phyloP scores from a whole-genome alignment of 2,329 filamentous ascomycete species.

The Calonectria naviculata region DNA sequence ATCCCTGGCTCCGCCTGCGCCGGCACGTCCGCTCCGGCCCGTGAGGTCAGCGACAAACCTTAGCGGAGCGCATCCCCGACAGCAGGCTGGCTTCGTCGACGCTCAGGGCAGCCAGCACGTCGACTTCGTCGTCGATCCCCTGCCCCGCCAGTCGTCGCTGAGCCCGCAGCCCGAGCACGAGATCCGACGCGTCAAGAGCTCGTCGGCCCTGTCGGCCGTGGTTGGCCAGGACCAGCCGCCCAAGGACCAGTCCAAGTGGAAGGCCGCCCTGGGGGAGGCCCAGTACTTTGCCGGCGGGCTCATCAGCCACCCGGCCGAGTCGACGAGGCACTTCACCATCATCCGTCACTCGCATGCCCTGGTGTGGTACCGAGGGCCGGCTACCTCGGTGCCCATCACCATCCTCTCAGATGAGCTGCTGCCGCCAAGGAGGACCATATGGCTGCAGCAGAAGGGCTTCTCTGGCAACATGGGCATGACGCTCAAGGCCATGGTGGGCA shows the following conservation, averaged over 20 bases:
- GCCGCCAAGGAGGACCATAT: conserved; percentile 68
- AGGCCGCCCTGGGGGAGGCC: conserved; percentile 65
- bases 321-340: conserved; percentile 73
- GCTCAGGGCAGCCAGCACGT: conserved; percentile 30
- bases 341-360: conserved; percentile 73
- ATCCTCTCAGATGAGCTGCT: conserved; percentile 70
- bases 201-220: conserved; percentile 41
- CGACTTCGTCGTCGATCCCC: conserved; percentile 38
- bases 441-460: conserved; percentile 76
- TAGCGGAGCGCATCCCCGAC: conserved; percentile 34
- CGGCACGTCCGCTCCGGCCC: conserved; percentile 34
- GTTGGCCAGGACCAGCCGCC: conserved; percentile 22
- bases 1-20: conserved; percentile 31
- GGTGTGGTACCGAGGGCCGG: conserved; percentile 73
- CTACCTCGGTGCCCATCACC: conserved; percentile 72
- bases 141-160: conserved; percentile 27
- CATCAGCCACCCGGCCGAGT: conserved; percentile 71
- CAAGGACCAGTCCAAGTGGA: conserved; percentile 51
- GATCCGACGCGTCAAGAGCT: conserved; percentile 47
- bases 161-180: conserved; percentile 30
- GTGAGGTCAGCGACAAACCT: conserved; percentile 40
- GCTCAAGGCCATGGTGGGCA: conserved; percentile 70
- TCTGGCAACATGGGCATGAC: conserved; percentile 77
- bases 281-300: conserved; percentile 74
- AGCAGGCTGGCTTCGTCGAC: conserved; percentile 35